These are phyloP conservation scores for Pelargonium australe DNA, from an alignment of 441 rosid species.

Conservation along the genomic window DNA sequence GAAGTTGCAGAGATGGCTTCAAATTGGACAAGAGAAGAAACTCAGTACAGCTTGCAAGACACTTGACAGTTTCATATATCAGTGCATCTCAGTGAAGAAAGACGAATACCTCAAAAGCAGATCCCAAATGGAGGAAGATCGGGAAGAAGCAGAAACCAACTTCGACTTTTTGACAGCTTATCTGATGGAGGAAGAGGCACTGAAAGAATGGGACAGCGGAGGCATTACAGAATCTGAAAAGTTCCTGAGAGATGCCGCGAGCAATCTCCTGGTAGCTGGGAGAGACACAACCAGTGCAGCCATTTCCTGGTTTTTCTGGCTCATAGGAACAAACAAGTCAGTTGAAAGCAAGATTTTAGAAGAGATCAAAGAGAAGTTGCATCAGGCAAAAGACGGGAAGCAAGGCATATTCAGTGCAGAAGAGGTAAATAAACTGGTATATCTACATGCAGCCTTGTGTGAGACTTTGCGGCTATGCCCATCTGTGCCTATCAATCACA, in stretches of 20 bases:
- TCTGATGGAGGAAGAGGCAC: not conserved
- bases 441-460: conserved; percentile 33
- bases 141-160: not conserved
- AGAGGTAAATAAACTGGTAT: conserved; percentile 13
- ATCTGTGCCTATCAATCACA: conserved; percentile 42
- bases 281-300: conserved; percentile 20
- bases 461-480: conserved; percentile 61
- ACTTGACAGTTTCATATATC: not conserved
- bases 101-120: conserved; percentile 6
- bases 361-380: not conserved
- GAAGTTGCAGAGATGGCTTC: conserved; percentile 32
- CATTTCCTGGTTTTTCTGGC: not conserved
- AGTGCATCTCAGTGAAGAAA: conserved; percentile 8
- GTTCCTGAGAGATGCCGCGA: conserved; percentile 20
- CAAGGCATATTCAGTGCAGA: not conserved
- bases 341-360: not conserved
- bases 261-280: conserved; percentile 20
- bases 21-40: conserved; percentile 30
- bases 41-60: conserved; percentile 11
- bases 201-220: not conserved
- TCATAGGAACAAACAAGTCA: not conserved
- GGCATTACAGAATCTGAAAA: conserved; percentile 7
- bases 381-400: not conserved
- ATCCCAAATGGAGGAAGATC: not conserved
- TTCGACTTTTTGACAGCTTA: conserved; percentile 19